Evolutionary conservation across 148 eudicot genomes (phyloP).

Genomic region (Vaccinium myrtillus): DNA sequence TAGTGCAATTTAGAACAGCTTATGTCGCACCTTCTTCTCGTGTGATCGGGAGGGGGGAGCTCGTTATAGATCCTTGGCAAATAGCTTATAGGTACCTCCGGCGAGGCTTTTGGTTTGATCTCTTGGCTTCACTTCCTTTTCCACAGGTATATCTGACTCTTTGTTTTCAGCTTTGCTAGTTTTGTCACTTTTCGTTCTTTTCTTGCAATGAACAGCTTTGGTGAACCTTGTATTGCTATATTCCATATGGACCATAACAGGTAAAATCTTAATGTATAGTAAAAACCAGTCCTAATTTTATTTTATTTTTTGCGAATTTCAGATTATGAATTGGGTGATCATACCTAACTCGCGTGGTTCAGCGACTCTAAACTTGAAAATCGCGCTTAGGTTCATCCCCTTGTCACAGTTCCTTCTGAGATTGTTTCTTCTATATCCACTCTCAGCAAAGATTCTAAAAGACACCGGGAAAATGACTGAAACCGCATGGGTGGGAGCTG

Average conservation of each 20-base stretch:
- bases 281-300: neutral
- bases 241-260: neutral
- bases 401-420: conserved; percentile 49
- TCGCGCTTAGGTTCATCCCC: conserved; percentile 43
- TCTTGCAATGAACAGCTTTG: neutral
- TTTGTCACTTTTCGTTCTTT: neutral
- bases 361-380: conserved; percentile 34
- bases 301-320: neutral
- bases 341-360: conserved; percentile 39
- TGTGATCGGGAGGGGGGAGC: conserved; percentile 61
- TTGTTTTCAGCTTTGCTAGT: neutral
- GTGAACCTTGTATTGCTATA: neutral
- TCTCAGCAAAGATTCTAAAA: conserved; percentile 48
- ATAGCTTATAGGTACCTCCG: conserved; percentile 44
- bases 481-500: conserved; percentile 69
- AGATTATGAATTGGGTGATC: conserved; percentile 46
- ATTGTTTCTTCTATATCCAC: conserved; percentile 45
- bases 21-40: conserved; percentile 58
- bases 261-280: neutral
- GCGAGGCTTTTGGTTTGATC: conserved; percentile 47
- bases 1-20: conserved; percentile 46
- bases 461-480: conserved; percentile 57
- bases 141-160: conserved; percentile 49
- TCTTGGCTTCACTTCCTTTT: conserved; percentile 50
- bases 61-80: conserved; percentile 48